Base-by-base conservation (phyloP, 78 protist species). In the Dictyostelium firmibasis region DNA sequence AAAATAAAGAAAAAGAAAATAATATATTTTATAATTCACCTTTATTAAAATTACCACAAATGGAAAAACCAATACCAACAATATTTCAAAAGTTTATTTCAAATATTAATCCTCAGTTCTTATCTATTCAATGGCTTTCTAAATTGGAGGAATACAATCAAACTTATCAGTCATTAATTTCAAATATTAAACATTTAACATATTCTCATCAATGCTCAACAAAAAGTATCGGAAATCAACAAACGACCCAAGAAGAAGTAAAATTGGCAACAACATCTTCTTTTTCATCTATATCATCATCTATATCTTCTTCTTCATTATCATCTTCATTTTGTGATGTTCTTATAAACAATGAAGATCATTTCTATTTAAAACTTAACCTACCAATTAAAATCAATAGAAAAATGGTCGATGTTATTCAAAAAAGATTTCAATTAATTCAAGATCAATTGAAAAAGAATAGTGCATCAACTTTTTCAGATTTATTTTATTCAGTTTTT, bases 261-360 rank as follows among this genome's bases (percentile, higher is more conserved):
- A 38, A 41, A 41, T 13, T 77, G 8, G 31, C 36, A 33, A 33
- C 8, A 77, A 16, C 36, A 6, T 72, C 79, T 13, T 31, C 79
- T 4, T 77, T 43, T 31, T 38, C 83, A 41, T 77, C 83, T 36
- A 31, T 47, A n/a, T 35, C 83, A 38, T 77, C 83, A 41, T 77
- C 83, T 8, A 5, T 16, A 9, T 77, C 31, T 23, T 77, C 83
- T 0, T 23, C 33, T 10, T 77, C 83, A 76, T 76, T 14, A 31
- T 76, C 82, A 36, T 18, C 53, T 13, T 76, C 53, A 3, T 38
- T 36, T 16, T 13, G 0, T 3, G 0, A 0, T 0, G 14, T 25
- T 8, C 4, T 14, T 3, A 67, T 27, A 31, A 70, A 33, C 13
- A 33, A 33, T 72, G 43, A 33, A 14, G 79, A 72, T 27, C 25